Percentiles rank a stretch among this genome's conserved stretches.
These are phyloP conservation scores for Nannochloris sp. DNA, from an alignment of 139 green algal genomes.

Conservation along the genomic window DNA sequence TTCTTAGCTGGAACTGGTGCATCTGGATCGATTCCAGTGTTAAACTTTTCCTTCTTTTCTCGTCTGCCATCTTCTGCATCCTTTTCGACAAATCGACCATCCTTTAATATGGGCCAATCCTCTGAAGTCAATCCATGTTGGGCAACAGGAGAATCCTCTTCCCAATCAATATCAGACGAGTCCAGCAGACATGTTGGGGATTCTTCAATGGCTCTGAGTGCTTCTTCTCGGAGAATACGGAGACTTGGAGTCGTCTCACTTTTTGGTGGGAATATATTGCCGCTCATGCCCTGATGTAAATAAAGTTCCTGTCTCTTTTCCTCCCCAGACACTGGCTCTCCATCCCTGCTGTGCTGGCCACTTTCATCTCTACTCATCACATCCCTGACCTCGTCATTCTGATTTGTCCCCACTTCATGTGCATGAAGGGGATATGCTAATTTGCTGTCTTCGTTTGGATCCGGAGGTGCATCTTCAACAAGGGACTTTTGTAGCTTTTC, in stretches of 20 bases:
- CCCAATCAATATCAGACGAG: slow-evolving; percentile 21
- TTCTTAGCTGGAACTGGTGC: background rate
- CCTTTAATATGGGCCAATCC: background rate
- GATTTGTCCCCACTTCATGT: background rate
- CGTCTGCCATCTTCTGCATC: background rate
- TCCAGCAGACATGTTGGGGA: slow-evolving; percentile 12
- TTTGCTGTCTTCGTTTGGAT: background rate
- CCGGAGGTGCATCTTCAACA: background rate
- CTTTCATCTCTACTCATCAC: background rate
- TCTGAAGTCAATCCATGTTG: background rate
- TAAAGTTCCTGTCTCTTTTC: background rate
- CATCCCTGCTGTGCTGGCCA: background rate
- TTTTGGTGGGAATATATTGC: background rate
- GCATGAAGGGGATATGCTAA: background rate
- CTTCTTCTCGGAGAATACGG: background rate
- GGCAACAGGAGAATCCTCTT: background rate
- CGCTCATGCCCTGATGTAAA: too few species aligned
- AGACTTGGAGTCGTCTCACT: slow-evolving; percentile 3
- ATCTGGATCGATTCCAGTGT: background rate
- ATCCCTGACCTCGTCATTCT: background rate
- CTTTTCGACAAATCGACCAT: background rate
- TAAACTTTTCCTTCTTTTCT: background rate
- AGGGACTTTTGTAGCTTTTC: slow-evolving; percentile 5
- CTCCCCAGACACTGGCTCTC: background rate
- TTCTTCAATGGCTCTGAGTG: background rate